A percentile compares a stretch with the other conserved stretches of the same genome.
These are phyloP conservation scores for Fusarium sp. DNA, from an alignment of 2,329 filamentous ascomycete species.

Conservation along the genomic window DNA sequence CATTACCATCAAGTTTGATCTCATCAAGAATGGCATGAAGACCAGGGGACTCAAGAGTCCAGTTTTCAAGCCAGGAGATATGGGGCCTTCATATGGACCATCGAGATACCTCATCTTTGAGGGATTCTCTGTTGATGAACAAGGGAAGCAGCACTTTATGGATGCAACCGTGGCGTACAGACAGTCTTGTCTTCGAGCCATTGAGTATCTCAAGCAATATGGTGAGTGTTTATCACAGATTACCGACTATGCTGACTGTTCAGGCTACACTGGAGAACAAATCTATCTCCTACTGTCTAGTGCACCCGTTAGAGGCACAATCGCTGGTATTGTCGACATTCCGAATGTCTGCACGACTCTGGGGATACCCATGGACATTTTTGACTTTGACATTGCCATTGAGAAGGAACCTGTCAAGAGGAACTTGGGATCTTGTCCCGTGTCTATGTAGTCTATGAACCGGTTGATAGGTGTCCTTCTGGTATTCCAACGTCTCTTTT, in stretches of 20 bases:
- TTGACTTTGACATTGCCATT: slow-evolving; percentile 91
- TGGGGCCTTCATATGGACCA: slow-evolving; percentile 30
- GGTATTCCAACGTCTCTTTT: slow-evolving; percentile 34
- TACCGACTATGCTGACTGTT: neutral
- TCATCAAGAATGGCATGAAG: slow-evolving; percentile 83
- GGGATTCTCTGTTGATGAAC: slow-evolving; percentile 88
- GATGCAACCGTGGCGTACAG: slow-evolving; percentile 89
- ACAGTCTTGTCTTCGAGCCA: slow-evolving; percentile 74
- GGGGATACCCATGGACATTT: slow-evolving; percentile 91
- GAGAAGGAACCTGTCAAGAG: slow-evolving; percentile 54
- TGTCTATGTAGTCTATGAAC: slow-evolving; percentile 10
- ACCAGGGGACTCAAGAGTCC: slow-evolving; percentile 84
- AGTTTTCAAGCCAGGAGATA: slow-evolving; percentile 82
- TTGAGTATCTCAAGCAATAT: slow-evolving; percentile 51
- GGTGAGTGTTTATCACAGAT: slow-evolving; percentile 18
- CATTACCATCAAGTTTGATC: slow-evolving; percentile 89
- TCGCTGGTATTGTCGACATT: slow-evolving; percentile 90
- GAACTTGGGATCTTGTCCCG: slow-evolving; percentile 42
- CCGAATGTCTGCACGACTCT: slow-evolving; percentile 92
- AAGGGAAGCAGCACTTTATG: slow-evolving; percentile 89
- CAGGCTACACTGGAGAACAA: slow-evolving; percentile 73
- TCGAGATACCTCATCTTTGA: slow-evolving; percentile 54
- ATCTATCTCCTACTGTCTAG: slow-evolving; percentile 87
- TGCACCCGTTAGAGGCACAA: slow-evolving; percentile 86
- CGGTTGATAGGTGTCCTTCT: neutral